Evolutionary conservation across 2,329 filamentous ascomycete genomes (phyloP).

Genomic region (Ampelomyces quisqualis): DNA sequence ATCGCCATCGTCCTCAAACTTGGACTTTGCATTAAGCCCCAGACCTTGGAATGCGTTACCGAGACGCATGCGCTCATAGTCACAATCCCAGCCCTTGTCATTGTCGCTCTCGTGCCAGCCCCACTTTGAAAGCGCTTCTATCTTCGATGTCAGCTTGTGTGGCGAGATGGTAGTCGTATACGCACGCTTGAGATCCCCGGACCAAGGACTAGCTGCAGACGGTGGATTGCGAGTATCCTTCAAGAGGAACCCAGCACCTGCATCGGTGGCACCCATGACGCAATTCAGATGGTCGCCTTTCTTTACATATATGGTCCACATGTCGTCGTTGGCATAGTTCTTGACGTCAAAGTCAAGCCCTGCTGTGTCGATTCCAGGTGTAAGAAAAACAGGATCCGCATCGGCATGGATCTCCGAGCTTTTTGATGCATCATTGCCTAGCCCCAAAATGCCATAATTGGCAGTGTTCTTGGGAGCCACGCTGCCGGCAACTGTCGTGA

Average conservation of each 20-base stretch:
- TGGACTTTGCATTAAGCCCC: slow-evolving; percentile 9
- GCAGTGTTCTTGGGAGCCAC: too few relatives aligned
- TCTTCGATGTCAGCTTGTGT: neutral
- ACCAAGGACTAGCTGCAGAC: slow-evolving; percentile 8
- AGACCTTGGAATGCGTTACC: slow-evolving; percentile 7
- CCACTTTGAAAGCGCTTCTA: slow-evolving; percentile 15
- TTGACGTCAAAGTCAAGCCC: slow-evolving; percentile 7
- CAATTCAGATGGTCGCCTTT: neutral
- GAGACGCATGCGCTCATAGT: slow-evolving; percentile 8
- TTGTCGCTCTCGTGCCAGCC: slow-evolving; percentile 10
- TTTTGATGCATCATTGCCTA: too few relatives aligned
- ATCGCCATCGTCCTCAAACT: slow-evolving; percentile 3
- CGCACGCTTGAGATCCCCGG: slow-evolving; percentile 9
- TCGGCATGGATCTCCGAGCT: too few relatives aligned
- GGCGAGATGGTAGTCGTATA: neutral
- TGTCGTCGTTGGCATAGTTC: slow-evolving; percentile 5
- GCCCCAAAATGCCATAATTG: too few relatives aligned
- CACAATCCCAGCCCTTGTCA: slow-evolving; percentile 5
- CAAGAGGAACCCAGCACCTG: neutral
- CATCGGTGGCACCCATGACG: neutral
- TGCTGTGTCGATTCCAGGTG: neutral
- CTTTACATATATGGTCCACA: slow-evolving; percentile 4
- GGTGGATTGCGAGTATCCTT: slow-evolving; percentile 3
- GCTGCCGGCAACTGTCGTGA: too few relatives aligned
- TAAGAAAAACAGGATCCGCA: too few relatives aligned